These are phyloP conservation scores for Penicillium steckii DNA, from an alignment of 495 filamentous ascomycete species.

Conservation along the genomic window DNA sequence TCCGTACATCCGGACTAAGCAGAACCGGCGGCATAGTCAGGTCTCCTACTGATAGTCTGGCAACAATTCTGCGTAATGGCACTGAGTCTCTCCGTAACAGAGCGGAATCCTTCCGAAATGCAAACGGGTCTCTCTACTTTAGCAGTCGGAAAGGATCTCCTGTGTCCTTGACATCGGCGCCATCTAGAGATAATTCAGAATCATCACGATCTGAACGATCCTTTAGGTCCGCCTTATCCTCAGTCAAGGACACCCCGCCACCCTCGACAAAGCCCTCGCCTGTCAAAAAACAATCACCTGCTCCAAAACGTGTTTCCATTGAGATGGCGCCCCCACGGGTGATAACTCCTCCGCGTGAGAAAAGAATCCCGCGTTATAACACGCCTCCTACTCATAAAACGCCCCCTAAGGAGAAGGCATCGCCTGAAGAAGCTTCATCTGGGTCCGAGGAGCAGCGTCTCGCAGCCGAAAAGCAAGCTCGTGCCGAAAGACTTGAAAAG, in stretches of 20 bases:
- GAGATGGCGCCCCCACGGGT: background rate
- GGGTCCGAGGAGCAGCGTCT: background rate
- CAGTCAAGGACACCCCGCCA: conserved; percentile 5
- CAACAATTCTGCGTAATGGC: conserved; percentile 23
- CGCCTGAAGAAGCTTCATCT: background rate
- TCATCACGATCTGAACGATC: conserved; percentile 24
- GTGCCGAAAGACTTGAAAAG: conserved; percentile 13
- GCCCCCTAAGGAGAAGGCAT: conserved; percentile 1
- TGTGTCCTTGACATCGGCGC: conserved; percentile 12
- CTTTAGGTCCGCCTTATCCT: conserved; percentile 11
- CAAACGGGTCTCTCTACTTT: conserved; percentile 9
- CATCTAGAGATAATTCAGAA: conserved; percentile 26
- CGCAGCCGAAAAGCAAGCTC: conserved; percentile 3
- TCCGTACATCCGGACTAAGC: conserved; percentile 37
- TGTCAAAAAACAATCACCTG: conserved; percentile 1
- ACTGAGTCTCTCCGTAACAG: conserved; percentile 24
- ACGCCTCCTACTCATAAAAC: background rate
- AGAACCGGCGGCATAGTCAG: conserved; percentile 26
- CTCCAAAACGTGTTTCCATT: background rate
- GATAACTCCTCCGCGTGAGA: background rate
- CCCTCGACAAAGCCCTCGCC: conserved; percentile 11
- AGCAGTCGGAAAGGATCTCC: conserved; percentile 17
- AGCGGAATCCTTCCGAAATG: conserved; percentile 22
- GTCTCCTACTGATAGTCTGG: conserved; percentile 31
- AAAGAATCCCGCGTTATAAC: background rate